Evolutionary conservation across 2,329 filamentous ascomycete species (phyloP).

Genomic region (Passalora sequoiae): DNA sequence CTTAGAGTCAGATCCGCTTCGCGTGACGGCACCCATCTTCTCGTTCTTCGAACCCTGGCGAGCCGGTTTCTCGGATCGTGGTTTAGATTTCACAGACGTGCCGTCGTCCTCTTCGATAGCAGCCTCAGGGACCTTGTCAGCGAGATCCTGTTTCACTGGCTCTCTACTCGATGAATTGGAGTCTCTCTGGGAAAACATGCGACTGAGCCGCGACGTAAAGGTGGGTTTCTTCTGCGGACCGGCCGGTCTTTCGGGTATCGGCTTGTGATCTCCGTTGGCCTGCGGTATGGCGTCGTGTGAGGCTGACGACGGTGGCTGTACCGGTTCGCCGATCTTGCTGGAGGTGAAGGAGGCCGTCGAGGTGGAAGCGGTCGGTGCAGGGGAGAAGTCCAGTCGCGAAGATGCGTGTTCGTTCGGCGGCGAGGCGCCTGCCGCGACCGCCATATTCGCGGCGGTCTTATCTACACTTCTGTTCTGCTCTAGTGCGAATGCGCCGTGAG

Average conservation of each 20-base stretch:
- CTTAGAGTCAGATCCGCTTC: slow-evolving; percentile 32
- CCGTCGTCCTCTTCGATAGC: slow-evolving; percentile 25
- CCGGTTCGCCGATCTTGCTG: slow-evolving; percentile 20
- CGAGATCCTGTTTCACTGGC: slow-evolving; percentile 17
- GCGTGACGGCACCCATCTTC: slow-evolving; percentile 20
- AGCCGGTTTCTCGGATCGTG: slow-evolving; percentile 26
- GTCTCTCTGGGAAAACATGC: slow-evolving; percentile 41
- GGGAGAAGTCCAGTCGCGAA: slow-evolving; percentile 6
- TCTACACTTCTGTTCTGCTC: neutral
- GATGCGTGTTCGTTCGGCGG: slow-evolving; percentile 6
- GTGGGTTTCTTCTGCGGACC: slow-evolving; percentile 35
- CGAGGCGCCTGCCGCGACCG: slow-evolving; percentile 10
- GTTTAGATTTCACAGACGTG: slow-evolving; percentile 8
- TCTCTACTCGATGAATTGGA: slow-evolving; percentile 22
- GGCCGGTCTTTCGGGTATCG: slow-evolving; percentile 22
- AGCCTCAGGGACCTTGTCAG: slow-evolving; percentile 28
- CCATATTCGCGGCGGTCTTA: slow-evolving; percentile 12
- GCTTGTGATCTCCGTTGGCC: slow-evolving; percentile 23
- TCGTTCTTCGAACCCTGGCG: slow-evolving; percentile 30
- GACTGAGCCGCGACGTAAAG: slow-evolving; percentile 36
- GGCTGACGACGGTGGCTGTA: slow-evolving; percentile 10
- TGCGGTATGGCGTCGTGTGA: slow-evolving; percentile 7
- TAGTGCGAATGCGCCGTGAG: neutral
- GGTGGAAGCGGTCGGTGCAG: slow-evolving; percentile 34
- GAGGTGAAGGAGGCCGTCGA: slow-evolving; percentile 36